These are phyloP conservation scores for Puccinia hordei DNA, from an alignment of 1,284 basidiomycete species.

Conservation along the genomic window DNA sequence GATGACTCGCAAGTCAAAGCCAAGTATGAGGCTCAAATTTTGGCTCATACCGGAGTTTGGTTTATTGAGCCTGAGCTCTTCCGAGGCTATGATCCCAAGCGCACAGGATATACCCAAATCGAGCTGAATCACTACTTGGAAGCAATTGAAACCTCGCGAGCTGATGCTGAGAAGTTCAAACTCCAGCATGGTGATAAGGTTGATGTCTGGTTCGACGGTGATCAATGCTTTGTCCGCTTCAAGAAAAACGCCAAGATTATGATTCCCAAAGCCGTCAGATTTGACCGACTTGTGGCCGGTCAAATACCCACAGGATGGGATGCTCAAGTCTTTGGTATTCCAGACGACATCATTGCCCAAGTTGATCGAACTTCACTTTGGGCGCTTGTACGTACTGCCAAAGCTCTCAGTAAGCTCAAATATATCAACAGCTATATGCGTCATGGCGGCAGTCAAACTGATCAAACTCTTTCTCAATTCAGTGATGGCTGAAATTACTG, in stretches of 20 bases:
- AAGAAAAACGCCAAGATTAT: constrained; percentile 95
- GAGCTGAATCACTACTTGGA: constrained; percentile 96
- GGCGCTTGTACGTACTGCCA: constrained; percentile 91
- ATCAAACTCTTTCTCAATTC: constrained; percentile 10
- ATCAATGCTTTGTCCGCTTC: constrained; percentile 90
- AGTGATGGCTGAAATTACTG: constrained; percentile 91
- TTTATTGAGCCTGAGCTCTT: constrained; percentile 81
- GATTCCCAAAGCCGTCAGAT: constrained; percentile 92
- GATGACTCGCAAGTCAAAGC: constrained; percentile 96
- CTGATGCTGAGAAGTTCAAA: constrained; percentile 93
- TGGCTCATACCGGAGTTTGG: constrained; percentile 82
- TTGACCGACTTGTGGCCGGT: constrained; percentile 90
- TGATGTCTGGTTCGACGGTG: constrained; percentile 86
- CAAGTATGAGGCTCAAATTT: constrained; percentile 91
- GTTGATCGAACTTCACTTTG: constrained; percentile 92
- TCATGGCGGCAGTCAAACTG: not conserved
- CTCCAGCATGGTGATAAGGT: constrained; percentile 94
- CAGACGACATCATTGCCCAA: constrained; percentile 93
- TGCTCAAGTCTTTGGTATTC: constrained; percentile 92
- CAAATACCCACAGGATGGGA: constrained; percentile 97
- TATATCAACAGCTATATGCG: not conserved
- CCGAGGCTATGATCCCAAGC: constrained; percentile 94
- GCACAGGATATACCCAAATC: constrained; percentile 93
- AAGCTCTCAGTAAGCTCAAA: constrained; percentile 70
- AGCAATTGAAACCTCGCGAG: constrained; percentile 85